These are phyloP conservation scores for Ceratocystiopsis brevicomis DNA, from an alignment of 2,329 filamentous ascomycete species.

Conservation along the genomic window DNA sequence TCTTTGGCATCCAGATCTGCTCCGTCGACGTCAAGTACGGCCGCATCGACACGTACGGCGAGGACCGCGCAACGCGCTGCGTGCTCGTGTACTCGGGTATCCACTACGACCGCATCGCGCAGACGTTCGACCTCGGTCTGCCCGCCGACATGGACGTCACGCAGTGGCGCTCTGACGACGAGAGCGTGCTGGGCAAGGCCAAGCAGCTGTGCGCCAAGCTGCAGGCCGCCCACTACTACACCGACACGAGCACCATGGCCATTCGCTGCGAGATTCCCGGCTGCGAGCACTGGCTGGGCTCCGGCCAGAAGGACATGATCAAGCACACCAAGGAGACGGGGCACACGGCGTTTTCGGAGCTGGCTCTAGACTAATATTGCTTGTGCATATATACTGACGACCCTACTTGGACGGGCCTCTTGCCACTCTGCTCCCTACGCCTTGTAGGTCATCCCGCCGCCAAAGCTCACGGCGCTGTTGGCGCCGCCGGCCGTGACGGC, in stretches of 20 bases:
- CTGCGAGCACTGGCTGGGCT: conserved; percentile 45
- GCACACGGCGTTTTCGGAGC: conserved; percentile 27
- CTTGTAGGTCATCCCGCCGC: too few relatives aligned
- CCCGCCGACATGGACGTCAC: conserved; percentile 57
- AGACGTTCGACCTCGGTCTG: conserved; percentile 39
- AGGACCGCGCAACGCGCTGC: conserved; percentile 48
- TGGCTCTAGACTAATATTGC: conserved; percentile 7
- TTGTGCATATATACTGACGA: too few relatives aligned
- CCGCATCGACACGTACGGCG: conserved; percentile 56
- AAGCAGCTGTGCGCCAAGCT: conserved; percentile 46
- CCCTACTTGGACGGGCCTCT: too few relatives aligned
- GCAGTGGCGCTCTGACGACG: conserved; percentile 32
- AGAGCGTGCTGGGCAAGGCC: conserved; percentile 54
- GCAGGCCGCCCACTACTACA: conserved; percentile 60
- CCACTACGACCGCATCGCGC: conserved; percentile 78
- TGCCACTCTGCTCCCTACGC: too few relatives aligned
- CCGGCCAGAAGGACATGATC: conserved; percentile 43
- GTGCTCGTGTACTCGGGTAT: conserved; percentile 82
- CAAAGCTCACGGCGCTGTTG: too few relatives aligned
- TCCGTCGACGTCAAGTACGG: conserved; percentile 54
- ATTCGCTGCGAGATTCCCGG: conserved; percentile 51
- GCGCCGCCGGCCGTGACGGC: too few relatives aligned
- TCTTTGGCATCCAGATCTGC: conserved; percentile 73
- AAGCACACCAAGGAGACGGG: conserved; percentile 45
- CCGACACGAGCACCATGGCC: conserved; percentile 64